Evolutionary conservation across 2,329 filamentous ascomycete species (phyloP).

Genomic region (Alternaria metachromatica): DNA sequence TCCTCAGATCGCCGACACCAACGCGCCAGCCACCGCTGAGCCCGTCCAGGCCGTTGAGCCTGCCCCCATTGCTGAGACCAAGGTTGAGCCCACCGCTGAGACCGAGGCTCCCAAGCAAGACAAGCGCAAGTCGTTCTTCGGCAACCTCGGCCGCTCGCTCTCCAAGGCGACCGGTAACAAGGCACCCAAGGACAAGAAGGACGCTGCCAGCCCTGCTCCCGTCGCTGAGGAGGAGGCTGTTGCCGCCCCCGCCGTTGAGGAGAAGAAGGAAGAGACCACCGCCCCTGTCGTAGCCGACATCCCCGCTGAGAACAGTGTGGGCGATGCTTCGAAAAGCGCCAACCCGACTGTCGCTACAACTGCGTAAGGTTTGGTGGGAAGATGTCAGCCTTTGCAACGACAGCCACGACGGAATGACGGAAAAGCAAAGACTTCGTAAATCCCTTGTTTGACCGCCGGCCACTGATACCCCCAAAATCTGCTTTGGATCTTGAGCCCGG

Average conservation of each 20-base stretch:
- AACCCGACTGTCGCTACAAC: conserved; percentile 50
- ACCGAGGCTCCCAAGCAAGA: conserved; percentile 63
- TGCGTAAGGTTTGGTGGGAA: conserved; percentile 53
- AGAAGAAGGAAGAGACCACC: conserved; percentile 39
- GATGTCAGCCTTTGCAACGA: conserved; percentile 47
- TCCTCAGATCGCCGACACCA: conserved; percentile 44
- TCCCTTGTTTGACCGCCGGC: conserved; percentile 50
- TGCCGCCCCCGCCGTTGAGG: conserved; percentile 27
- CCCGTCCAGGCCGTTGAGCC: conserved; percentile 23
- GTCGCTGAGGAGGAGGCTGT: conserved; percentile 40
- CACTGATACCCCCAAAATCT: conserved; percentile 42
- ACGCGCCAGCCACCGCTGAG: conserved; percentile 18
- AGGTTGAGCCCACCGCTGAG: conserved; percentile 49
- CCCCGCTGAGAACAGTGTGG: conserved; percentile 47
- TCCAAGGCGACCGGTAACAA: conserved; percentile 51
- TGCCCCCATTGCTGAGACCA: conserved; percentile 49
- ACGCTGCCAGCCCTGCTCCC: conserved; percentile 40
- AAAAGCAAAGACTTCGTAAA: conserved; percentile 50
- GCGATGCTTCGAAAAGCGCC: conserved; percentile 48
- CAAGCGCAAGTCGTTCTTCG: conserved; percentile 88
- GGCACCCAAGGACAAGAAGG: conserved; percentile 45
- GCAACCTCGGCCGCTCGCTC: conserved; percentile 63
- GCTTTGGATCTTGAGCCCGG: conserved; percentile 30
- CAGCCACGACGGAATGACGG: conserved; percentile 53
- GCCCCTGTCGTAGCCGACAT: conserved; percentile 39